Evolutionary conservation across 805 yeast species (phyloP), one percentile per base, ranked within the genome.

Genomic region (Candida quercuum): DNA sequence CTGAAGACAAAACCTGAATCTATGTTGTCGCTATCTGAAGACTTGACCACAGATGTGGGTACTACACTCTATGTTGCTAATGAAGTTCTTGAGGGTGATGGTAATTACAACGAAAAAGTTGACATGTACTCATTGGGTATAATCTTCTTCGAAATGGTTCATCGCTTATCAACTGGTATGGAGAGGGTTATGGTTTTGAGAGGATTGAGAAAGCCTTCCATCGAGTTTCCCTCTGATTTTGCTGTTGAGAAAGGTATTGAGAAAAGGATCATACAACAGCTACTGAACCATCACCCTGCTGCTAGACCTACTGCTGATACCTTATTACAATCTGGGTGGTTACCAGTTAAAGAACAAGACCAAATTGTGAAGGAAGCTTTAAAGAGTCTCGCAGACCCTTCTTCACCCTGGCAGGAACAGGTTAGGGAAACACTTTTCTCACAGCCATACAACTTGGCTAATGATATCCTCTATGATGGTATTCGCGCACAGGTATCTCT

Each of bases 41-140:
- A 91, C 47, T 61, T 91, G 41, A 89, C 98, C 0, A 83, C 96
- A 0, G 89, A 88, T 21, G 87, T 93, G 19, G 99, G 99, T 5
- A 93, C 99, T 0, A 81, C 95, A 1, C 71, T 91, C 23, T 93
- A 93, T 54, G 93, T 91, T 32, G 99, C 99, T 0, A 76, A 77
- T 14, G 99, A 93, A 56, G 91, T 91, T 0, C 66, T 85, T 7
- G 68, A 73, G 14, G 93, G 93, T 1, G 69, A 67, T 31, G 81
- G 81, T 3, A 66, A 72, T n/a, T 93, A 93, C 57, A 81, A 91
- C 55, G 96, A 86, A 46, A 93, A 93, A 49, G 95, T 93, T 27
- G 99, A 93, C 57, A 81, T 93, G 84, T 93, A 88, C 57, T 88
- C 99, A 0, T 63, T 93, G 28, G 99, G 99, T 3, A 78, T 93